phyloP scores from a whole-genome alignment of 257 asterid species.

The Echium plantagineum region DNA sequence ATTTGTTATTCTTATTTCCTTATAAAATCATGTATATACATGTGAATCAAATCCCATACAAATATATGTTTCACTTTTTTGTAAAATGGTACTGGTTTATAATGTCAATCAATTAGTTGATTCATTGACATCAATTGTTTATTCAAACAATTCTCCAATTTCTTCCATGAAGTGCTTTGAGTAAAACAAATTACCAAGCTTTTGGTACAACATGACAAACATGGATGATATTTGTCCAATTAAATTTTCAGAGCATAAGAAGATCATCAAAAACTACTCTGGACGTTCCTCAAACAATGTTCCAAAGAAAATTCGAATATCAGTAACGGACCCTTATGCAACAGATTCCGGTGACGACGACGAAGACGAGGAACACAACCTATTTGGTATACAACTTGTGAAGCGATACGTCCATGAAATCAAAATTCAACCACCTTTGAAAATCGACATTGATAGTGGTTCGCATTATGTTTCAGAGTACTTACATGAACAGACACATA shows the following conservation, averaged over 20 bases:
- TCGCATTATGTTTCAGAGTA: neutral
- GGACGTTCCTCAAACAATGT: conserved; percentile 2
- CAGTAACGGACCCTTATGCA: conserved; percentile 22
- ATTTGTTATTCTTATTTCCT: too few relatives aligned
- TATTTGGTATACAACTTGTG: conserved; percentile 10
- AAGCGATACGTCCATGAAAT: conserved; percentile 18
- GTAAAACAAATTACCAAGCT: too few relatives aligned
- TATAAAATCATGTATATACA: too few relatives aligned
- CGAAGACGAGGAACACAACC: conserved; percentile 12
- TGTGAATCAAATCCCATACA: too few relatives aligned
- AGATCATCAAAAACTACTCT: conserved; percentile 2
- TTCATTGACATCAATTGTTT: too few relatives aligned
- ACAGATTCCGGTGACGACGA: conserved; percentile 20
- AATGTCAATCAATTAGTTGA: too few relatives aligned
- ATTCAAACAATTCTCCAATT: too few relatives aligned
- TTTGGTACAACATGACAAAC: too few relatives aligned
- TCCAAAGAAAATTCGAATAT: conserved; percentile 13
- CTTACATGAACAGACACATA: too few relatives aligned
- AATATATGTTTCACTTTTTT: too few relatives aligned
- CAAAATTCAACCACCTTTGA: conserved; percentile 1
- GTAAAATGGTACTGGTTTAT: too few relatives aligned
- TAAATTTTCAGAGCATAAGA: conserved; percentile 17
- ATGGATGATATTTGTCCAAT: conserved; percentile 13
- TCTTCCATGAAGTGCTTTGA: too few relatives aligned
- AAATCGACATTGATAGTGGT: neutral